A percentile compares a stretch with the other conserved stretches of the same genome.
phyloP scores from a whole-genome alignment of 1,284 basidiomycete species.

The Sphaerobolus stellatus region DNA sequence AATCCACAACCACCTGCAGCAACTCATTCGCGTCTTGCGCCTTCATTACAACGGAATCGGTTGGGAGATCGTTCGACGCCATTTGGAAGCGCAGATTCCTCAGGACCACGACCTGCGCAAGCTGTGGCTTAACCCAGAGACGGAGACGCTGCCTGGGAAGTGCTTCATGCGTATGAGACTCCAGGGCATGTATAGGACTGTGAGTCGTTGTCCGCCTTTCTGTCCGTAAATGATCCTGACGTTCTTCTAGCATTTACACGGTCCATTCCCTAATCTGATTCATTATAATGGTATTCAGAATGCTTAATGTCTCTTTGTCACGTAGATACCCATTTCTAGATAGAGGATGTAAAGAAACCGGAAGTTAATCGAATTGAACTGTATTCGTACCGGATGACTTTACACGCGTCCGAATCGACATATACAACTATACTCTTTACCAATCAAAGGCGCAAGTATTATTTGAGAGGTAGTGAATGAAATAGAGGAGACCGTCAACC shows the following conservation, averaged over 20 bases:
- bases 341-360: no score
- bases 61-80: slow-evolving; percentile 45
- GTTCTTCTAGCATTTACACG: slow-evolving; percentile 41
- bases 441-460: no score
- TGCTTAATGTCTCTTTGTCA: no score
- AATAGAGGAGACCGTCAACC: background rate
- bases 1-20: slow-evolving; percentile 55
- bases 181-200: slow-evolving; percentile 45
- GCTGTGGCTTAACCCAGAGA: slow-evolving; percentile 45
- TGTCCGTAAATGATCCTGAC: slow-evolving; percentile 15
- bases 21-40: slow-evolving; percentile 49
- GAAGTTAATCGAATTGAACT: background rate
- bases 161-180: slow-evolving; percentile 56
- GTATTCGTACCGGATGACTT: no score
- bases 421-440: no score
- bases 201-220: background rate
- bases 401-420: no score
- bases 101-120: slow-evolving; percentile 31
- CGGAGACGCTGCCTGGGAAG: slow-evolving; percentile 47
- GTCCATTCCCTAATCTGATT: slow-evolving; percentile 51
- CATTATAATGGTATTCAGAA: slow-evolving; percentile 40
- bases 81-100: slow-evolving; percentile 42
- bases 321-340: no score
- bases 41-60: slow-evolving; percentile 51
- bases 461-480: background rate